Evolutionary conservation across 108 stramenopile genomes (phyloP).

Genomic region (Cyclotella baltica): DNA sequence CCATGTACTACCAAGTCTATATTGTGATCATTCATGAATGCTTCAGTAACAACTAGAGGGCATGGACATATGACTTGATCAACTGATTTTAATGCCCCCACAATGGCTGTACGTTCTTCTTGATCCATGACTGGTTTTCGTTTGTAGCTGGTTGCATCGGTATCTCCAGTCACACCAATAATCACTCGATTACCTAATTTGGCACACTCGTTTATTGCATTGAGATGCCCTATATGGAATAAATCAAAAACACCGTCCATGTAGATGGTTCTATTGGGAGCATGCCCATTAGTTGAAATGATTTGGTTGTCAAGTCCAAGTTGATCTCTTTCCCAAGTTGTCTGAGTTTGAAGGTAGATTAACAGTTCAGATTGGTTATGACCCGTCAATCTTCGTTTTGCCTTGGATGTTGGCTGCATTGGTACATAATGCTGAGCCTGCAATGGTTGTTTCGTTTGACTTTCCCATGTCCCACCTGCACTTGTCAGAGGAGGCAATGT

Average conservation of each 20-base stretch:
- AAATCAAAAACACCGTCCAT: conserved; percentile 84
- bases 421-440: conserved; percentile 73
- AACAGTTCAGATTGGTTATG: conserved; percentile 47
- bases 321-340: conserved; percentile 31
- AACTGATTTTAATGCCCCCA: conserved; percentile 55
- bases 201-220: conserved; percentile 71
- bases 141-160: conserved; percentile 76
- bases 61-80: conserved; percentile 74
- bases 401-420: conserved; percentile 63
- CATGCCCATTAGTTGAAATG: neutral
- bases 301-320: conserved; percentile 15
- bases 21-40: conserved; percentile 64
- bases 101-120: conserved; percentile 63
- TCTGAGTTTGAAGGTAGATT: conserved; percentile 52
- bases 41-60: conserved; percentile 68
- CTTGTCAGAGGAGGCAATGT: conserved; percentile 42
- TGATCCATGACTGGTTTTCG: conserved; percentile 67
- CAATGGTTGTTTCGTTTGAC: conserved; percentile 44
- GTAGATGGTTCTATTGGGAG: conserved; percentile 53
- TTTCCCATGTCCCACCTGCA: conserved; percentile 68
- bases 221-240: conserved; percentile 80
- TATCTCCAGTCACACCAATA: conserved; percentile 75
- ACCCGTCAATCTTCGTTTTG: conserved; percentile 54
- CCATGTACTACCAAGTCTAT: conserved; percentile 86
- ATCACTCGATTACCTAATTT: conserved; percentile 61